Conservation (phyloP, 1,139 yeast genomes). For the Debaryomyces sp. region DNA sequence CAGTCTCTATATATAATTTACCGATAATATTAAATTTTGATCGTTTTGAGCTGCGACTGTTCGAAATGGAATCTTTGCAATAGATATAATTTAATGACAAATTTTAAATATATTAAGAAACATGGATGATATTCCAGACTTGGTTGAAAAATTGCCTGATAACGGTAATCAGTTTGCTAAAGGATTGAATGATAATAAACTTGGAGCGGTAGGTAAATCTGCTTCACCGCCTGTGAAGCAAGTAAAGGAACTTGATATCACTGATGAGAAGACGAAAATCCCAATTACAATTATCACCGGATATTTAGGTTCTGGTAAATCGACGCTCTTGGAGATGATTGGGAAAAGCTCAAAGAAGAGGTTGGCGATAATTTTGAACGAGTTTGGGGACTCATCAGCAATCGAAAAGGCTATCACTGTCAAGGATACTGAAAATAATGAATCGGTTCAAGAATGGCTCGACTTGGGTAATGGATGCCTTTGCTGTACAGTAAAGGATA, state of each 20-base stretch:
- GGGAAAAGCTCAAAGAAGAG: conserved; percentile 69
- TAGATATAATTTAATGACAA: not conserved
- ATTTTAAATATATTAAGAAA: not conserved
- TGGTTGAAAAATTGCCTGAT: conserved; percentile 40
- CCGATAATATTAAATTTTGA: not conserved
- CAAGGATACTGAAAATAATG: conserved; percentile 54
- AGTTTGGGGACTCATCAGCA: conserved; percentile 85
- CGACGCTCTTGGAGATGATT: conserved; percentile 76
- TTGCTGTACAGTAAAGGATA: conserved; percentile 94
- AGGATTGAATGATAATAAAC: not conserved
- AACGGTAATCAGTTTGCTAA: not conserved
- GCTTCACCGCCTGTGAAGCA: not conserved
- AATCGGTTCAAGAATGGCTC: conserved; percentile 85
- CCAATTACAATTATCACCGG: conserved; percentile 96
- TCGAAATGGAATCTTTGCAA: not conserved
- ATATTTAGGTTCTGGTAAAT: conserved; percentile 92
- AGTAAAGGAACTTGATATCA: not conserved
- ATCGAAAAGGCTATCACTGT: conserved; percentile 88
- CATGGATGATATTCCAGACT: conserved; percentile 54
- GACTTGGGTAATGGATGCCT: conserved; percentile 96
- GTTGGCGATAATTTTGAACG: conserved; percentile 89
- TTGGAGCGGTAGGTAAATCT: not conserved
- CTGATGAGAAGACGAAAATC: conserved; percentile 48
- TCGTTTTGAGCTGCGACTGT: not conserved
- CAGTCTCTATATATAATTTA: not conserved